These are phyloP conservation scores for Magnusiomyces tetraspermus DNA, from an alignment of 1,139 yeast genomes.

Conservation along the genomic window DNA sequence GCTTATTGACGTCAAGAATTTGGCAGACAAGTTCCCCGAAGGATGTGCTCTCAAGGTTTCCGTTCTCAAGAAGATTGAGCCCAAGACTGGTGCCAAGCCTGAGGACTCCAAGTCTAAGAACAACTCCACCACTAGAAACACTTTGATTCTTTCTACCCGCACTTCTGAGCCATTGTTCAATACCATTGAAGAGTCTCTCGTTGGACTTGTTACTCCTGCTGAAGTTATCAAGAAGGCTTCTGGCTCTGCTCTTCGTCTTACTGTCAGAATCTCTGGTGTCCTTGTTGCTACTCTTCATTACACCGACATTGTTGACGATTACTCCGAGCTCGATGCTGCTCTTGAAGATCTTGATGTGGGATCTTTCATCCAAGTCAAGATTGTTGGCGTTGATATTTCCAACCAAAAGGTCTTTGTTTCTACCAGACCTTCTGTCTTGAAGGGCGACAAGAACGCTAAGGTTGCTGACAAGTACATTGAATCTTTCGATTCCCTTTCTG, in stretches of 20 bases:
- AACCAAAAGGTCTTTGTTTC: constrained; percentile 55
- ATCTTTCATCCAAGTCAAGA: constrained; percentile 44
- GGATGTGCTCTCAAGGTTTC: constrained; percentile 61
- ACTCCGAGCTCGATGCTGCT: constrained; percentile 40
- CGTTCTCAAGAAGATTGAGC: constrained; percentile 36
- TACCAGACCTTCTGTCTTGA: constrained; percentile 39
- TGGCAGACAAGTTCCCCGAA: constrained; percentile 48
- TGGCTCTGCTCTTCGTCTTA: not conserved
- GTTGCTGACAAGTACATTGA: constrained; percentile 48
- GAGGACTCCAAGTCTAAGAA: constrained; percentile 4
- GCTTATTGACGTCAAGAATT: constrained; percentile 38
- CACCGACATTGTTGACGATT: constrained; percentile 64
- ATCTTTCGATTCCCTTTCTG: constrained; percentile 46
- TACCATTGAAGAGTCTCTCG: constrained; percentile 3
- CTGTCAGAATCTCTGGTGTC: constrained; percentile 5
- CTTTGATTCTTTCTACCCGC: constrained; percentile 3
- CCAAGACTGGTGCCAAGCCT: constrained; percentile 18
- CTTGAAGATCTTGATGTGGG: constrained; percentile 19
- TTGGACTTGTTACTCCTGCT: constrained; percentile 57
- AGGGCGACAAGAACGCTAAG: constrained; percentile 22
- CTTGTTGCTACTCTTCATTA: constrained; percentile 5
- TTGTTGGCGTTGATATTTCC: constrained; percentile 46
- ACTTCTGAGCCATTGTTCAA: not conserved
- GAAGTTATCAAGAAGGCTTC: constrained; percentile 49
- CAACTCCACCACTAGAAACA: not conserved